Evolutionary conservation across 2,329 filamentous ascomycete genomes (phyloP).

Genomic region (Sclerotinia trifoliorum): DNA sequence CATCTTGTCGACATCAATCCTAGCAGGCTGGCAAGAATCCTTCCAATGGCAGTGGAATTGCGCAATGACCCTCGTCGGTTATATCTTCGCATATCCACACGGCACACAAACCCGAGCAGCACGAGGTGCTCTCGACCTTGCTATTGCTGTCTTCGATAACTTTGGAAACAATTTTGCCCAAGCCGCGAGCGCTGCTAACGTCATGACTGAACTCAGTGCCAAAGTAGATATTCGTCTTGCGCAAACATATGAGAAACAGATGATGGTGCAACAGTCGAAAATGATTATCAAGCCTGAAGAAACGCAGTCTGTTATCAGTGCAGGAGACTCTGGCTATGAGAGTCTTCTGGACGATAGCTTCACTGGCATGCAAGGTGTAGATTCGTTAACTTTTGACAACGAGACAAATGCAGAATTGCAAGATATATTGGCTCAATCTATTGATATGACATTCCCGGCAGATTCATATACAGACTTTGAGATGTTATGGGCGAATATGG

Average conservation of each 20-base stretch:
- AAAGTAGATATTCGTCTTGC: conserved; percentile 36
- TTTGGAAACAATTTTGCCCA: conserved; percentile 41
- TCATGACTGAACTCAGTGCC: conserved; percentile 38
- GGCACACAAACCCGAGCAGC: conserved; percentile 37
- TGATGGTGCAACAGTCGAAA: conserved; percentile 4
- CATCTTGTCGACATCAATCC: conserved; percentile 38
- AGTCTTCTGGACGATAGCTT: conserved; percentile 17
- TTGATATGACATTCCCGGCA: conserved; percentile 25
- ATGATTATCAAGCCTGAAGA: conserved; percentile 4
- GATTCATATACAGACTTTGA: conserved; percentile 25
- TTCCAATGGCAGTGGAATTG: conserved; percentile 49
- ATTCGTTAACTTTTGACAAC: conserved; percentile 20
- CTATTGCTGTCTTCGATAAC: conserved; percentile 42
- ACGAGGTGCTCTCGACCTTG: conserved; percentile 40
- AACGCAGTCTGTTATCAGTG: conserved; percentile 17
- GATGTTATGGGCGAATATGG: conserved; percentile 23
- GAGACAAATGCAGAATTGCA: conserved; percentile 21
- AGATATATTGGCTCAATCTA: conserved; percentile 25
- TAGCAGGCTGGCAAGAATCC: conserved; percentile 43
- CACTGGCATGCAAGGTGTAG: conserved; percentile 10
- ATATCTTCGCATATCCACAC: conserved; percentile 43
- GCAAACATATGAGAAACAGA: neutral
- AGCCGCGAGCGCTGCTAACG: conserved; percentile 40
- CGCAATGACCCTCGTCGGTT: conserved; percentile 44
- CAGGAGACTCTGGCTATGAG: conserved; percentile 19